Evolutionary conservation across 1,139 yeast species (phyloP).

Genomic region (Suhomyces bokatorum): DNA sequence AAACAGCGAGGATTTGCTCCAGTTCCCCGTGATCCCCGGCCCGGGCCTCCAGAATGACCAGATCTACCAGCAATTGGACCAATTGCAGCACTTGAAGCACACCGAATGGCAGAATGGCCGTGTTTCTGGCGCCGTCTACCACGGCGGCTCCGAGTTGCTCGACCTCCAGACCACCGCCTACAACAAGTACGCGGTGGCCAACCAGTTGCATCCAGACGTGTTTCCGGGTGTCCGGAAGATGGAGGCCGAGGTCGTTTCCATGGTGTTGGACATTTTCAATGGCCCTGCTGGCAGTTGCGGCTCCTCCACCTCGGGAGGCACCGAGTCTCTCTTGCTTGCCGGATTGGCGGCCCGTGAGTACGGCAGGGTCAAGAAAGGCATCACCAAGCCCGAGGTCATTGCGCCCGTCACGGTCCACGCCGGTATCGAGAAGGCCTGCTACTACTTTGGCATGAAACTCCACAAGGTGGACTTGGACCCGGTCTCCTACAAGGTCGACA

Average conservation of each 20-base stretch:
- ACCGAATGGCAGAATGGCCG: conserved; percentile 82
- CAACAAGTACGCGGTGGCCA: conserved; percentile 77
- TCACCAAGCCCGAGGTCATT: conserved; percentile 78
- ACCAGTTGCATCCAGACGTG: conserved; percentile 95
- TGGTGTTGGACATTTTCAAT: conserved; percentile 80
- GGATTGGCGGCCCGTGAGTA: conserved; percentile 83
- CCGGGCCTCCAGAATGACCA: conserved; percentile 51
- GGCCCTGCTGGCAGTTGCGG: conserved; percentile 80
- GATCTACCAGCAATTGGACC: conserved; percentile 51
- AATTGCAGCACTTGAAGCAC: conserved; percentile 54
- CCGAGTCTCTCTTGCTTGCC: conserved; percentile 84
- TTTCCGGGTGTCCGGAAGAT: conserved; percentile 95
- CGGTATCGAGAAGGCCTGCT: conserved; percentile 91
- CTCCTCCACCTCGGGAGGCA: conserved; percentile 95
- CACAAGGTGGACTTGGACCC: conserved; percentile 81
- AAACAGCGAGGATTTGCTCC: conserved; percentile 47
- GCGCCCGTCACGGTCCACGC: conserved; percentile 94
- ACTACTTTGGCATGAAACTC: conserved; percentile 82
- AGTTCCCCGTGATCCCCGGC: conserved; percentile 55
- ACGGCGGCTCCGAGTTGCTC: conserved; percentile 80
- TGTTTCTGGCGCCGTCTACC: conserved; percentile 95
- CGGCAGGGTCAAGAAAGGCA: conserved; percentile 56
- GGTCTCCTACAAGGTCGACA: conserved; percentile 64
- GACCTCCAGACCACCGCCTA: conserved; percentile 76
- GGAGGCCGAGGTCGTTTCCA: conserved; percentile 93